These are phyloP conservation scores for Phaffomyces opuntiae DNA, from an alignment of 805 yeast species.

Conservation along the genomic window DNA sequence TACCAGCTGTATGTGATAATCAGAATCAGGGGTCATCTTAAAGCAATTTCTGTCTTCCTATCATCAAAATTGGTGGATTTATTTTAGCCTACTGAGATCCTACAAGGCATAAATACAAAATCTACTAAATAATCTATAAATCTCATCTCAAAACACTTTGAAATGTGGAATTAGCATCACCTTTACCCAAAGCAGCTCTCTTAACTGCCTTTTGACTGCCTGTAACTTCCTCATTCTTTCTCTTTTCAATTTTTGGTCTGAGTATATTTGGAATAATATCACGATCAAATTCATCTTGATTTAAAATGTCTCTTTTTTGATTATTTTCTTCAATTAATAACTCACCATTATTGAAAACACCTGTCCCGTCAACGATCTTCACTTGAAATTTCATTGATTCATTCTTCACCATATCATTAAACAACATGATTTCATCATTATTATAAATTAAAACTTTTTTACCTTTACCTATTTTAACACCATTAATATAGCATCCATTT, in stretches of 20 bases:
- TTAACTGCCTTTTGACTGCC: conserved; percentile 15
- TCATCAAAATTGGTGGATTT: too few species aligned
- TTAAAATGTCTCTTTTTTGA: neutral
- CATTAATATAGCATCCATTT: conserved; percentile 71
- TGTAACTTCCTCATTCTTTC: neutral
- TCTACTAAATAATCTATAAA: neutral
- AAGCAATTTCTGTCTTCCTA: too few species aligned
- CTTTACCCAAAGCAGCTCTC: conserved; percentile 23
- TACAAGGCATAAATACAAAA: too few species aligned
- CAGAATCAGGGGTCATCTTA: too few species aligned
- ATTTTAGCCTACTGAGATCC: too few species aligned
- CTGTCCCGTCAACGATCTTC: conserved; percentile 51
- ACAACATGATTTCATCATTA: conserved; percentile 60
- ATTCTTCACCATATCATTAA: conserved; percentile 49
- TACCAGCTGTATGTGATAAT: too few species aligned
- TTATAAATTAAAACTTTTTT: conserved; percentile 53
- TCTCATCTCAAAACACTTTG: conserved; percentile 16
- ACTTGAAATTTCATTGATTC: conserved; percentile 50
- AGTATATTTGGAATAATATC: conserved; percentile 7
- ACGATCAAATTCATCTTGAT: conserved; percentile 14
- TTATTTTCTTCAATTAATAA: neutral
- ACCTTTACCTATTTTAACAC: conserved; percentile 50
- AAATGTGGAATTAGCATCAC: conserved; percentile 22
- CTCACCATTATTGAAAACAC: conserved; percentile 49
- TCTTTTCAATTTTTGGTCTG: neutral